Evolutionary conservation across 2,329 filamentous ascomycete species (phyloP).

Genomic region (Trichoderma brevicompactum): DNA sequence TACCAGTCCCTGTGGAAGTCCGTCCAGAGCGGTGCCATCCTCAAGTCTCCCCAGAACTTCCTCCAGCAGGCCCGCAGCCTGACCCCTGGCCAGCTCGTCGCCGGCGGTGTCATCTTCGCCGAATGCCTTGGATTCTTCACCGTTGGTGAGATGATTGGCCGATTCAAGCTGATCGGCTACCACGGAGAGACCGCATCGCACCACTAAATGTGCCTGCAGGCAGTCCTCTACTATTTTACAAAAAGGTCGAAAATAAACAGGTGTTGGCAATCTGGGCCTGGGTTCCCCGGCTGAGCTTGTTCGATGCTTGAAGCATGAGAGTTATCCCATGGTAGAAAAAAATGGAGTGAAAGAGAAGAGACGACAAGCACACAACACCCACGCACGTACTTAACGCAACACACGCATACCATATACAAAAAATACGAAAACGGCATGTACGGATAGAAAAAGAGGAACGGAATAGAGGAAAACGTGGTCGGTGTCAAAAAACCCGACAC

Average conservation of each 20-base stretch:
- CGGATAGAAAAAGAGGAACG: conserved; percentile 26
- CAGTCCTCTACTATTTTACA: neutral
- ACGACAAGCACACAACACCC: neutral
- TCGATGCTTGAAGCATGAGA: neutral
- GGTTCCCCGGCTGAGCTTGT: neutral
- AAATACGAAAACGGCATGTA: conserved; percentile 20
- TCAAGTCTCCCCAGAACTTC: conserved; percentile 61
- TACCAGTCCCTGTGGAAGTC: conserved; percentile 75
- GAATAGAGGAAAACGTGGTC: conserved; percentile 24
- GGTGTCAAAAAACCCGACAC: conserved; percentile 1
- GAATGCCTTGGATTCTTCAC: conserved; percentile 97
- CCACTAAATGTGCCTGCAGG: conserved; percentile 52
- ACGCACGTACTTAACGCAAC: neutral
- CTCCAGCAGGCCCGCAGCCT: conserved; percentile 68
- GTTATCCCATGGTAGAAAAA: conserved; percentile 5
- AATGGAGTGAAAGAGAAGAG: conserved; percentile 9
- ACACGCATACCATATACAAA: conserved; percentile 16
- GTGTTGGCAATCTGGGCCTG: neutral
- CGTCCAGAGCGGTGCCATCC: conserved; percentile 65
- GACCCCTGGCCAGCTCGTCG: conserved; percentile 69
- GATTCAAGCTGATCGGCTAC: conserved; percentile 95
- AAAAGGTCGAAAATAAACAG: neutral
- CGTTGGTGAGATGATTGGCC: conserved; percentile 93
- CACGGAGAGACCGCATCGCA: conserved; percentile 68
- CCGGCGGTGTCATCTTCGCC: conserved; percentile 77